Percentiles rank a stretch among this genome's conserved stretches.
Evolutionary conservation across 306 rosid genomes (phyloP).

Genomic region (Sesbania bispinosa): DNA sequence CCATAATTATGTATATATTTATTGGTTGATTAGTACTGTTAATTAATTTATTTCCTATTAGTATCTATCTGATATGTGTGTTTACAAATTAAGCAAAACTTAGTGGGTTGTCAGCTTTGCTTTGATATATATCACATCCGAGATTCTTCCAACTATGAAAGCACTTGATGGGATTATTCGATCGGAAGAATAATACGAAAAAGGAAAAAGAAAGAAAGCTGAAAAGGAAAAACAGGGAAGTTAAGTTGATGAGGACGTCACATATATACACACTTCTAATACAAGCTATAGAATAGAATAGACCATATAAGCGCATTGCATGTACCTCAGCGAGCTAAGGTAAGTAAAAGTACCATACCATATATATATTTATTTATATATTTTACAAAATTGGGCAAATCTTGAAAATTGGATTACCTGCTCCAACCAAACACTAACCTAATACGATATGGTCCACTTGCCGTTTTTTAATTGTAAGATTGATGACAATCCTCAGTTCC

Average conservation of each 20-base stretch:
- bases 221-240: background rate
- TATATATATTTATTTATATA: background rate
- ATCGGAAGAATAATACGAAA: background rate
- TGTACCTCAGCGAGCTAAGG: background rate
- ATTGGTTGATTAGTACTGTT: slow-evolving; percentile 11
- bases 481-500: slow-evolving; percentile 20
- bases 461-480: slow-evolving; percentile 10
- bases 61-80: no score
- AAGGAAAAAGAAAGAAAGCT: background rate
- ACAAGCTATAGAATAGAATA: no score
- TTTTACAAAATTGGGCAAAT: background rate
- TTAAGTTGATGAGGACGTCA: background rate
- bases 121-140: slow-evolving; percentile 16
- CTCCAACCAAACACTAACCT: slow-evolving; percentile 63
- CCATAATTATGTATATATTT: background rate
- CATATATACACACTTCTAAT: slow-evolving; percentile 13
- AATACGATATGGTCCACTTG: slow-evolving; percentile 44
- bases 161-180: slow-evolving; percentile 24
- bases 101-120: slow-evolving; percentile 30
- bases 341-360: background rate
- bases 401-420: slow-evolving; percentile 41
- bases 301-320: no score
- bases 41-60: background rate
- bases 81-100: no score
- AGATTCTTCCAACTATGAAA: slow-evolving; percentile 38